A percentile compares a stretch with the other conserved stretches of the same genome.
Evolutionary conservation across 164 flowering plant genomes (phyloP).

Genomic region (Chimonanthus praecox): DNA sequence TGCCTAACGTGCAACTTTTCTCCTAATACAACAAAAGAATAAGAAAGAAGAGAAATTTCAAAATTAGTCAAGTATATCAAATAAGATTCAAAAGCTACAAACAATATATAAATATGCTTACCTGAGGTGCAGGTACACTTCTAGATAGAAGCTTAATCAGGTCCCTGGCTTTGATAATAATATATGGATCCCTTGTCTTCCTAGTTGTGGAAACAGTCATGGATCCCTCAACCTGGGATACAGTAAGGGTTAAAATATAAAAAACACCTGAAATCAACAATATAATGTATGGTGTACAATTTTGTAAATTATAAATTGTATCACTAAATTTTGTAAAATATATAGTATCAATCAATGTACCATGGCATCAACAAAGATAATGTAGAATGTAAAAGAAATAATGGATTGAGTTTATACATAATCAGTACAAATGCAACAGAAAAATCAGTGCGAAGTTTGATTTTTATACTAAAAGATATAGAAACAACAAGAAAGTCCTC

Average conservation of each 20-base stretch:
- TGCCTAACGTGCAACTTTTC: too few relatives aligned
- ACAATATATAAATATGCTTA: slow-evolving; percentile 14
- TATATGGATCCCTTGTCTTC: slow-evolving; percentile 88
- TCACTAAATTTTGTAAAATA: too few relatives aligned
- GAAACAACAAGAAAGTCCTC: neutral
- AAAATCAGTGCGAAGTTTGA: neutral
- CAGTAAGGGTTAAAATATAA: neutral
- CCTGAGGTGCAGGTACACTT: slow-evolving; percentile 99
- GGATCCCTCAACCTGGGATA: slow-evolving; percentile 64
- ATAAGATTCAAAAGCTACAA: neutral
- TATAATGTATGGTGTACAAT: neutral
- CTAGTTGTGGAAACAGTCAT: slow-evolving; percentile 89
- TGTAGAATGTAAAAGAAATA: too few relatives aligned
- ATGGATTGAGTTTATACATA: neutral
- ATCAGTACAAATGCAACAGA: too few relatives aligned
- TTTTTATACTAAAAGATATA: too few relatives aligned
- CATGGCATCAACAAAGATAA: neutral
- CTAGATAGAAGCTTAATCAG: slow-evolving; percentile 82
- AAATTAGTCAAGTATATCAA: neutral
- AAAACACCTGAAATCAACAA: neutral
- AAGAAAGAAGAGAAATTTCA: neutral
- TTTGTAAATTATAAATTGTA: too few relatives aligned
- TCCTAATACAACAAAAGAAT: neutral
- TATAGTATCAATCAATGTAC: neutral
- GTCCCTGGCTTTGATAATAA: slow-evolving; percentile 86